These are phyloP conservation scores for Galerina marginata DNA, from an alignment of 768 basidiomycete genomes.

Conservation along the genomic window DNA sequence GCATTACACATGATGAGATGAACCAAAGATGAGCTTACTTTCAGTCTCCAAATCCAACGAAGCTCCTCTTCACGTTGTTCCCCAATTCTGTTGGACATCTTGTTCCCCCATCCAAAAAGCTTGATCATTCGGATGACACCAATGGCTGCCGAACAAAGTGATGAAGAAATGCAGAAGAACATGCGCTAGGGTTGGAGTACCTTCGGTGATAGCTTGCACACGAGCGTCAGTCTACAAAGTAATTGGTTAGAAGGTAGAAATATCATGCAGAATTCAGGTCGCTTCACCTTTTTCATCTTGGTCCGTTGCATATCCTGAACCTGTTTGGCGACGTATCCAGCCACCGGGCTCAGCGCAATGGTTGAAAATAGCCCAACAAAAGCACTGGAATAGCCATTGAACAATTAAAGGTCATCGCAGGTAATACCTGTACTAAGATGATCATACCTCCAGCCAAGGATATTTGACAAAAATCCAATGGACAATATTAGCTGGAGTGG, in stretches of 20 bases:
- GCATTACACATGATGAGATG: background rate
- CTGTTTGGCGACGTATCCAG: constrained; percentile 57
- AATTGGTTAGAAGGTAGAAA: background rate
- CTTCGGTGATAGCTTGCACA: constrained; percentile 65
- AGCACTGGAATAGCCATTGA: constrained; percentile 42
- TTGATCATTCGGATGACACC: constrained; percentile 71
- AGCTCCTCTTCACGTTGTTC: constrained; percentile 70
- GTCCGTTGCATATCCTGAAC: constrained; percentile 53
- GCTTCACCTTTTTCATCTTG: constrained; percentile 49
- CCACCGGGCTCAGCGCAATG: constrained; percentile 57
- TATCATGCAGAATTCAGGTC: constrained; percentile 29
- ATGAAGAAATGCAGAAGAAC: background rate
- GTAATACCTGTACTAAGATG: background rate
- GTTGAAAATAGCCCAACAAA: constrained; percentile 62
- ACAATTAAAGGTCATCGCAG: background rate
- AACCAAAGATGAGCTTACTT: constrained; percentile 7
- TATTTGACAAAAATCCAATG: constrained; percentile 48
- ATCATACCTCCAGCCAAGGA: constrained; percentile 53
- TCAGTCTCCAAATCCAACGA: constrained; percentile 27
- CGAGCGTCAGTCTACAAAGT: constrained; percentile 52
- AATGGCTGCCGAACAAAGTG: constrained; percentile 45
- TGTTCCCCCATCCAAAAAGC: constrained; percentile 71
- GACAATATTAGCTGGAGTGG: constrained; percentile 47
- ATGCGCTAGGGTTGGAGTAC: constrained; percentile 33
- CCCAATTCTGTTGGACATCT: constrained; percentile 55